Conservation (phyloP, 805 yeast species). For the Starmera dryadoides region DNA sequence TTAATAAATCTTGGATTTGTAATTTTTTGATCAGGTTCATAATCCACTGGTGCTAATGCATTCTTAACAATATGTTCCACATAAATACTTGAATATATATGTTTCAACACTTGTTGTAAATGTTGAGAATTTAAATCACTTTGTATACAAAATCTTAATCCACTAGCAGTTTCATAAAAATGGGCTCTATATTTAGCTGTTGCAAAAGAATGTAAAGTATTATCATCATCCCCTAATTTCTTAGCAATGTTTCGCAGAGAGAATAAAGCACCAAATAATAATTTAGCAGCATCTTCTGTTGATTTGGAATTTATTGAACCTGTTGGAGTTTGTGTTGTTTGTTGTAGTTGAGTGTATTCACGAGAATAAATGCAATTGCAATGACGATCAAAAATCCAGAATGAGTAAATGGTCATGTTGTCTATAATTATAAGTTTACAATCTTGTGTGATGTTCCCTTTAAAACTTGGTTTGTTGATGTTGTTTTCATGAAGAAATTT, state of each 20-base stretch:
- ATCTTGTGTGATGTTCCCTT: too few species aligned
- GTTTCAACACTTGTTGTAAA: constrained; percentile 46
- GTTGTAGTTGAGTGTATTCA: constrained; percentile 47
- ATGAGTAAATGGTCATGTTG: constrained; percentile 66
- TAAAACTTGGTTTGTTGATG: too few species aligned
- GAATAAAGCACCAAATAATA: constrained; percentile 78
- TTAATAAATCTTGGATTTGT: constrained; percentile 47
- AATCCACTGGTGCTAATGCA: constrained; percentile 53
- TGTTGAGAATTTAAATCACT: constrained; percentile 58
- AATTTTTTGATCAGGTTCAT: constrained; percentile 42
- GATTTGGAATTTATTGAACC: constrained; percentile 45
- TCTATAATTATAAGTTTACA: background rate
- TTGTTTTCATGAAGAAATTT: too few species aligned
- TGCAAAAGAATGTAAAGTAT: constrained; percentile 44
- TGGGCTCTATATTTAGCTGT: constrained; percentile 78
- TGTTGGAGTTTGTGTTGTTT: constrained; percentile 6
- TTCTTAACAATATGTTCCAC: constrained; percentile 58
- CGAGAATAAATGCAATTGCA: constrained; percentile 76
- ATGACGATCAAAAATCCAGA: constrained; percentile 89
- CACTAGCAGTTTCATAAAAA: constrained; percentile 71
- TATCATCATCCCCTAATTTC: constrained; percentile 33
- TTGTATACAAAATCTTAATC: constrained; percentile 65
- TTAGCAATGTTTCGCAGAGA: constrained; percentile 72
- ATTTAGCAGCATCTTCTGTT: constrained; percentile 65
- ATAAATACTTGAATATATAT: constrained; percentile 53